A percentile compares a stretch with the other conserved stretches of the same genome.
Evolutionary conservation across 805 yeast genomes (phyloP).

Genomic region (Isabelozyma rhagii): DNA sequence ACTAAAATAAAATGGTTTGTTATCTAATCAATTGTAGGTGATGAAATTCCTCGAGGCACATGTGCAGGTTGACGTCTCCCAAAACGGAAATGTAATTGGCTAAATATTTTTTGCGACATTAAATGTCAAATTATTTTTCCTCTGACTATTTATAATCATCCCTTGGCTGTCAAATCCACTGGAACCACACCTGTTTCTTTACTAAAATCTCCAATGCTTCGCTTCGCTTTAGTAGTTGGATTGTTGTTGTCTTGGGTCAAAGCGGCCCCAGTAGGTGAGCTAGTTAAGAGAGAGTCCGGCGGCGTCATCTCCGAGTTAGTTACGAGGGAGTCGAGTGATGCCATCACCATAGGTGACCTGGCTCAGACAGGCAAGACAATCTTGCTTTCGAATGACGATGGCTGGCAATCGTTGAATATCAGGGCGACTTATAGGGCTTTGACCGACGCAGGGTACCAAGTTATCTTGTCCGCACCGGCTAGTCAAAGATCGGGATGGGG

Average conservation of each 20-base stretch:
- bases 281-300: too few species aligned
- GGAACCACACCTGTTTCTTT: too few species aligned
- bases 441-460: slow-evolving; percentile 43
- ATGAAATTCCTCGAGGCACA: neutral
- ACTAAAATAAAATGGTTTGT: too few species aligned
- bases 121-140: neutral
- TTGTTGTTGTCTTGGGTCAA: too few species aligned
- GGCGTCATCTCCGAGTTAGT: too few species aligned
- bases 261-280: too few species aligned
- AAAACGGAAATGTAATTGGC: neutral
- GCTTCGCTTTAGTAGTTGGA: too few species aligned
- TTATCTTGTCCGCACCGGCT: slow-evolving; percentile 43
- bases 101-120: neutral
- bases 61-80: neutral
- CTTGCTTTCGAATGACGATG: slow-evolving; percentile 54
- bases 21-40: neutral
- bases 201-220: too few species aligned
- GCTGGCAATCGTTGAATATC: slow-evolving; percentile 55
- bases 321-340: neutral
- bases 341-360: neutral
- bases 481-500: slow-evolving; percentile 48
- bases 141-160: neutral
- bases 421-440: slow-evolving; percentile 52
- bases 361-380: slow-evolving; percentile 12
- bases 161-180: too few species aligned